Base-by-base conservation (phyloP, 2,329 filamentous ascomycete species). In the Dichotomopilus funicola region DNA sequence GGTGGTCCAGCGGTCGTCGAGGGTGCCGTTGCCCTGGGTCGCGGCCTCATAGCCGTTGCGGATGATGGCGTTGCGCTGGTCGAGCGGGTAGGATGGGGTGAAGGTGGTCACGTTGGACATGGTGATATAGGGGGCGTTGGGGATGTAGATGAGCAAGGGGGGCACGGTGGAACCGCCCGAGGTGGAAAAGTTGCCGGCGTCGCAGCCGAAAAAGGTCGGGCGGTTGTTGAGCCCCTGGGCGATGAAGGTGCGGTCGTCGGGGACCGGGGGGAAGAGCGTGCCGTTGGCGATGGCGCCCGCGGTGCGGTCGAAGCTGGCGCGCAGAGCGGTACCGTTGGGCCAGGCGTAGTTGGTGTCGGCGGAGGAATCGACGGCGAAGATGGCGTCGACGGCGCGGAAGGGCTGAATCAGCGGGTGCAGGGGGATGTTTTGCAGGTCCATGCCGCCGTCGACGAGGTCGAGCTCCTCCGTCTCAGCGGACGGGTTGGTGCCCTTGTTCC, bases 11-110 rank as follows among this genome's bases (percentile, higher is more conserved):
- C 86, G 71, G 3, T 72, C 64, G 68, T 95, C 87, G 3, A 85
- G 67, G 0, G 89, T 91, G 49, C 79, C 82, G 72, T 97, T 96
- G 51, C 82, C 89, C 75, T 87, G 86, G 0, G 91, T 96, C 2
- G 82, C 91, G 13, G 86, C 82, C 63, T 94, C 82, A 73, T 88
- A 94, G 19, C 90, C 92, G 72, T 99, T 97, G 62, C 81, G 71
- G 65, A 99, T 90, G 66, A 96, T 88, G 59, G 79, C 79, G 68
- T 96, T 82, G 60, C 92, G 88, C 72, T 89, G 72, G 1, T 67
- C 71, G 63, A 82, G 72, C 38, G 79, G 76, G 77, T 91, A 89
- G 42, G 72, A 71, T 40, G 83, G 75, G 58, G 83, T 77, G 69
- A 88, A 92, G 49, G 92, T 96, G 2, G 86, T 88, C 6, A 87